A percentile compares a stretch with the other conserved stretches of the same genome.
phyloP scores from a whole-genome alignment of 2,329 filamentous ascomycete genomes.

The Beauveria rudraprayagi region DNA sequence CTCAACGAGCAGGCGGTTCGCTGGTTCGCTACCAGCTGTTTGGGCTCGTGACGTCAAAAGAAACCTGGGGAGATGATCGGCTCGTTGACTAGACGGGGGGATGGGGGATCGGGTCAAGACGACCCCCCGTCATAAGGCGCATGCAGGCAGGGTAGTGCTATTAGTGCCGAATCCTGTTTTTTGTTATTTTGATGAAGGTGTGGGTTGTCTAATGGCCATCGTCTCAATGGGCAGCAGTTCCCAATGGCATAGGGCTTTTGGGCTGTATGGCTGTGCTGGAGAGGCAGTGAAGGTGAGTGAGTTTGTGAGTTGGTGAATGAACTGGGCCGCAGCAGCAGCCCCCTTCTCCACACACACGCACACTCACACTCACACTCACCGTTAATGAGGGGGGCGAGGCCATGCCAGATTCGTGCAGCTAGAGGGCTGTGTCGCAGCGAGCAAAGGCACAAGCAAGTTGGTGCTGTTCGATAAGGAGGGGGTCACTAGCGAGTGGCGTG shows the following conservation, averaged over 20 bases:
- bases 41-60: not conserved
- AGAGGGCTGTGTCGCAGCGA: not conserved
- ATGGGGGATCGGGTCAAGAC: not conserved
- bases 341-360: not conserved
- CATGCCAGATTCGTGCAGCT: not conserved
- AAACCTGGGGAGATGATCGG: not conserved
- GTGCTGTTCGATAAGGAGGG: not conserved
- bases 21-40: too few species aligned
- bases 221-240: too few species aligned
- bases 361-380: not conserved
- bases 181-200: not conserved
- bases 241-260: not conserved
- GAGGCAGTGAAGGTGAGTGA: not conserved
- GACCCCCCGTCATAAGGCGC: not conserved
- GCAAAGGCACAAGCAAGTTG: not conserved
- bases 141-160: not conserved
- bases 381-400: not conserved
- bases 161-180: not conserved
- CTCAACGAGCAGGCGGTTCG: too few species aligned
- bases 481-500: slow-evolving; percentile 1
- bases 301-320: too few species aligned
- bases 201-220: too few species aligned
- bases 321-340: not conserved
- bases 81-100: not conserved
- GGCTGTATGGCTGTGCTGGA: not conserved